Evolutionary conservation across 805 yeast species (phyloP).

Genomic region (Candida taoyuanica): DNA sequence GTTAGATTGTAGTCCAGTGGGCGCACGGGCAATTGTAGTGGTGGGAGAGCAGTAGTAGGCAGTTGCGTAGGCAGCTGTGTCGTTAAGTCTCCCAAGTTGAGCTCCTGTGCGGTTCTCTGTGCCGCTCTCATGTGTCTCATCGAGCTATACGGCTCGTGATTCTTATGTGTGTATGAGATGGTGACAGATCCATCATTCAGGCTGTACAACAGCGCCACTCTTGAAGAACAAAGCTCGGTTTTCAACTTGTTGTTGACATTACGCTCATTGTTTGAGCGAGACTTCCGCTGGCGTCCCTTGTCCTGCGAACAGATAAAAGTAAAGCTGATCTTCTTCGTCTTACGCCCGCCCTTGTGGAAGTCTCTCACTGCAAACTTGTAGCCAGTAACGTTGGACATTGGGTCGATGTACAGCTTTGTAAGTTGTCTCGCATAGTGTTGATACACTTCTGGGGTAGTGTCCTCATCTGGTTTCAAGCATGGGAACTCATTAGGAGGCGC

Average conservation of each 20-base stretch:
- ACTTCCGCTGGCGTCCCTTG: conserved; percentile 36
- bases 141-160: conserved; percentile 35
- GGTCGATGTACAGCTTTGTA: conserved; percentile 34
- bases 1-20: conserved; percentile 11
- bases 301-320: conserved; percentile 44
- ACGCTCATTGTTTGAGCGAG: conserved; percentile 36
- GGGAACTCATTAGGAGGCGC: conserved; percentile 31
- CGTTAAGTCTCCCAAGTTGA: too few species aligned
- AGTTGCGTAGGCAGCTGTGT: too few species aligned
- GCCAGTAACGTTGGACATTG: conserved; percentile 38
- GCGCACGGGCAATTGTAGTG: conserved; percentile 6
- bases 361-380: conserved; percentile 41
- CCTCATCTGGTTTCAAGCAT: conserved; percentile 29
- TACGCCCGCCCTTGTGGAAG: conserved; percentile 40
- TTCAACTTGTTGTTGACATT: conserved; percentile 36
- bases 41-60: too few species aligned
- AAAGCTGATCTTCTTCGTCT: conserved; percentile 38
- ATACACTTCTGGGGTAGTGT: conserved; percentile 30
- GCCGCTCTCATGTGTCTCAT: not conserved
- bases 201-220: conserved; percentile 36
- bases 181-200: conserved; percentile 34
- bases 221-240: conserved; percentile 38
- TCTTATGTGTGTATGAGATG: conserved; percentile 36
- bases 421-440: conserved; percentile 33
- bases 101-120: too few species aligned